Conservation (phyloP, 805 yeast genomes). For the Metschnikowia corniflorae region DNA sequence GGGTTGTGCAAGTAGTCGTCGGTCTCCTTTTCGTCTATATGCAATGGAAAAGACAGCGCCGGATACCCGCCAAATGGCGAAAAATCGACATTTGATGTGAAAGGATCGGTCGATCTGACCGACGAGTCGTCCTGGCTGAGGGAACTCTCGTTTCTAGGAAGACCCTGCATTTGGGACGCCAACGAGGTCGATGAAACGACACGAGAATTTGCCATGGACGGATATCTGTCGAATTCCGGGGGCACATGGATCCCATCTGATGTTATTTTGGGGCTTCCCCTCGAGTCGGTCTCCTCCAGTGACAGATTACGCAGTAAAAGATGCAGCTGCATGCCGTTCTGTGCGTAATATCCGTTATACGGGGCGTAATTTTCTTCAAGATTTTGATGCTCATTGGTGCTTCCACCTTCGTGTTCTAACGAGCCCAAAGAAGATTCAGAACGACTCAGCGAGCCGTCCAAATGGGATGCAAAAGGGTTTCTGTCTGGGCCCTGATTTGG, state of each 20-base stretch:
- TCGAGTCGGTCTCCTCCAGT: conserved; percentile 9
- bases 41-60: conserved; percentile 84
- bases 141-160: conserved; percentile 8
- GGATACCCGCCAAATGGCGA: conserved; percentile 98
- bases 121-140: conserved; percentile 21
- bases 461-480: conserved; percentile 15
- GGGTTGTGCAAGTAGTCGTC: conserved; percentile 97
- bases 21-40: conserved; percentile 88
- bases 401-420: not conserved
- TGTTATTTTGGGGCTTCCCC: conserved; percentile 6
- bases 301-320: conserved; percentile 23
- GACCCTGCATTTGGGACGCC: conserved; percentile 12
- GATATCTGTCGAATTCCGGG: conserved; percentile 65
- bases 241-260: conserved; percentile 36
- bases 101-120: conserved; percentile 25
- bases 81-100: conserved; percentile 54
- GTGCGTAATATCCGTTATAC: conserved; percentile 35
- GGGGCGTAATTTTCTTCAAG: conserved; percentile 31
- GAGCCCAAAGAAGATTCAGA: conserved; percentile 11
- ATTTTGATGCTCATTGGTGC: not conserved
- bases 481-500: too few species aligned
- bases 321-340: conserved; percentile 38
- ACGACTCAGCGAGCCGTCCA: conserved; percentile 10
- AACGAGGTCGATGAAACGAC: conserved; percentile 48
- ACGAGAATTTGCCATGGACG: conserved; percentile 56